Evolutionary conservation across 345 rosid genomes (phyloP), one percentile per base, ranked within the genome.

Genomic region (Excoecaria cochinchinensis): DNA sequence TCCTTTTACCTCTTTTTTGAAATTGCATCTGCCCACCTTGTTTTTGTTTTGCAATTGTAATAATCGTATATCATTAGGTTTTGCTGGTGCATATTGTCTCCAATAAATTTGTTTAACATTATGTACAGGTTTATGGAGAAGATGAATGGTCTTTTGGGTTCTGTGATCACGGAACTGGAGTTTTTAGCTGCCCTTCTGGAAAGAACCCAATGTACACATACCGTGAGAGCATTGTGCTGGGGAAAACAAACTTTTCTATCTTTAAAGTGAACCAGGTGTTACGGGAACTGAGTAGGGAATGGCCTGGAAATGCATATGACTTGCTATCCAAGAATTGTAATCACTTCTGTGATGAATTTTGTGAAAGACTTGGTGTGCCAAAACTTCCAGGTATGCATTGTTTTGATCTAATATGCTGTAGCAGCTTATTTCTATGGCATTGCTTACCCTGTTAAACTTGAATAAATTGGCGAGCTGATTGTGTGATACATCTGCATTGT

Each of bases 81-180:
- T 42, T 72, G 31, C 44, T 80, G 77, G 39, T 75, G 57, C 36
- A 58, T 58, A 55, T 72, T 11, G 38, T 70, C 24, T 69, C 56
- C 76, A 56, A 77, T 73, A 80, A 70, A 42, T 39, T 73, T 66
- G 44, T 73, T 67, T 73, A 25, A 57, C 36, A 7, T 68, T 78
- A 56, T 21, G 17, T 68, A 75, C 87, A 93, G 98, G 84, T 93
- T 53, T 88, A 88, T 87, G 97, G 98, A 71, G 88, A 89, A 3
- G 96, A 91, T 25, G 99, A 95, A 79, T 95, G 98, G 97, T 95
- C 98, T 79, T 93, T 89, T 69, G 99, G 99, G 64, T 95, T 86
- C 76, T 93, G 97, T 60, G 97, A 93, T 38, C 90, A 89, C 56
- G 99, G 99, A 76, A 87, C 92, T 74, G 99, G 99, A 70, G 98